Evolutionary conservation across 805 yeast genomes (phyloP).

Genomic region (Wickerhamomyces strasburgensis): DNA sequence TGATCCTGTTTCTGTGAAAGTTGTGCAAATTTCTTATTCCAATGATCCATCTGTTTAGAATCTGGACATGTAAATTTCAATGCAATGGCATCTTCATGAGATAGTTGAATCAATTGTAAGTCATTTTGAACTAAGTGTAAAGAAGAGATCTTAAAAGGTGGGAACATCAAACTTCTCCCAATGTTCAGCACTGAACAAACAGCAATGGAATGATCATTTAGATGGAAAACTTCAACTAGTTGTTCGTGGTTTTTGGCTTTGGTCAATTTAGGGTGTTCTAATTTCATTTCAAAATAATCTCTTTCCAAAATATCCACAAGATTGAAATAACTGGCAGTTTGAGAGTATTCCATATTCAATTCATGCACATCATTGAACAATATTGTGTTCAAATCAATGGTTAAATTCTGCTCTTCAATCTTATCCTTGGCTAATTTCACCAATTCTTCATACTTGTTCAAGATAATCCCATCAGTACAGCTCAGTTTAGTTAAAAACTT

Average conservation of each 20-base stretch:
- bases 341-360: slow-evolving; percentile 4
- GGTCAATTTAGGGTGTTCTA: slow-evolving; percentile 8
- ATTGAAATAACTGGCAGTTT: slow-evolving; percentile 18
- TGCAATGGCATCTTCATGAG: slow-evolving; percentile 4
- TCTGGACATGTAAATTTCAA: slow-evolving; percentile 22
- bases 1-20: slow-evolving; percentile 6
- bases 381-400: slow-evolving; percentile 17
- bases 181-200: slow-evolving; percentile 19
- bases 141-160: slow-evolving; percentile 18
- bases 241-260: slow-evolving; percentile 1
- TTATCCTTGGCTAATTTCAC: slow-evolving; percentile 17
- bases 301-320: slow-evolving; percentile 16
- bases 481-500: slow-evolving; percentile 2
- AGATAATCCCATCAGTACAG: background rate
- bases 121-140: slow-evolving; percentile 13
- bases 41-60: slow-evolving; percentile 17
- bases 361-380: slow-evolving; percentile 17
- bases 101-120: slow-evolving; percentile 1
- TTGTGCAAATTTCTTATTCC: slow-evolving; percentile 14
- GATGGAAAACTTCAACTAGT: slow-evolving; percentile 18
- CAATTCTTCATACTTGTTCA: slow-evolving; percentile 5
- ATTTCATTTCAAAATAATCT: slow-evolving; percentile 22
- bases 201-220: slow-evolving; percentile 17
- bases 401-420: slow-evolving; percentile 18
- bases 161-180: slow-evolving; percentile 24